Base-by-base conservation (phyloP, 164 flowering plant species). In the Stephania cephalantha region DNA sequence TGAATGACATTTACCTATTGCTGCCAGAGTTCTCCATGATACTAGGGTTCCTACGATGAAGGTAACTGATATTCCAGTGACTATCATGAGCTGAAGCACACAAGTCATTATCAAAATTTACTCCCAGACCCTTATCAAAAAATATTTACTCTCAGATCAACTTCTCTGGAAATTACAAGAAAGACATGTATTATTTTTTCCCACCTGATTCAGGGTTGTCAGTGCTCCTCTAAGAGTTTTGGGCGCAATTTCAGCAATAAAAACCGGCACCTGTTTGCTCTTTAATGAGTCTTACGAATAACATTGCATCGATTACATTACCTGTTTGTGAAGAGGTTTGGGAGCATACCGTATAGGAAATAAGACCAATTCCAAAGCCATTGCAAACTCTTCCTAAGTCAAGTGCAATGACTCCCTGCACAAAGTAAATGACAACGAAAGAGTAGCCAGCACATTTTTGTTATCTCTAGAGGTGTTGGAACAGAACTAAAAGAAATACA, bases 331-430 rank as follows among this genome's bases (percentile, higher is more conserved):
- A 44, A 63, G 20, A 2, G 61, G 64, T 25, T 63, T 11, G n/a
- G 9, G 12, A 25, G 22, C 74, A 7, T 83, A 94, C 98, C 89
- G 91, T 95, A 76, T 89, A 92, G n/a, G 97, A 92, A 74, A 88
- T 84, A 70, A 85, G 87, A 69, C 98, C 98, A 85, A 91, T 91
- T 75, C 97, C 98, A 82, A 90, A 92, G 81, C 98, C 98, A 3
- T 87, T 86, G 74, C 87, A 88, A 48, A 91, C 46, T 80, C 98
- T 86, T 65, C 97, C 98, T 73, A 89, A 65, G 75, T 95, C 97
- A 71, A 95, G 82, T 35, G 86, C 65, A 74, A 83, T n/a, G 29
- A 81, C 81, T 31, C 90, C 97, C 97, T 91, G 79, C 71, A 25
- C 25, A 25, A 25, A 25, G 25, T 25, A 25, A 25, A 25, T 25